Evolutionary conservation across 371 early-diverging fungal genomes (phyloP), one percentile per base, ranked within the genome.

Genomic region (Mucor indicus): DNA sequence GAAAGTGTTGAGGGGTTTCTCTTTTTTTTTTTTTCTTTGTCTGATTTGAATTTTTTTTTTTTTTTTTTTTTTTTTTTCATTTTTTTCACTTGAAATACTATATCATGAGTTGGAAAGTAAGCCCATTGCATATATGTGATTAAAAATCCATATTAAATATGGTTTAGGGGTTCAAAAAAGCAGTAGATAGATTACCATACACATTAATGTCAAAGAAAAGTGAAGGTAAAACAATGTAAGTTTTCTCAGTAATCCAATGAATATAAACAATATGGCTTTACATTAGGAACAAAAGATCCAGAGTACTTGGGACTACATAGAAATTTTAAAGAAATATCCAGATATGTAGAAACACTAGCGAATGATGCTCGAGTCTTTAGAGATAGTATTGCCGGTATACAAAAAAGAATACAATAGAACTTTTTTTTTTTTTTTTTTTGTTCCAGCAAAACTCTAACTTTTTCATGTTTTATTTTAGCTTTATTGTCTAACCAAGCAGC

Each of bases 301-400:
- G 89, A 88, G 42, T 91, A 77, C 61, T 53, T 61, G 19, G 76
- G 69, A 15, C 57, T 87, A 42, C 80, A 84, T 49, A 72, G 67
- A 25, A 60, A 72, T 25, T 85, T 91, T 52, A 79, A 76, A 44
- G 63, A 75, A 4, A 61, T 85, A 42, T 73, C 81, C 9, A 71
- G 71, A 38, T 46, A 64, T 15, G 79, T 85, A 9, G 65, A 70
- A 23, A 67, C 63, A 44, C 70, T 93, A 1, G 54, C 80, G 15
- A 75, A 72, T 15, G 90, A 90, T 45, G 84, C 90, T 11, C 64
- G 72, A 45, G 79, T 83, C 45, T 91, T 86, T 67, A 85, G 90
- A 45, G 90, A 93, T 64, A 75, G 80, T 38, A 62, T 93, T 30
- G 58, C 84, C 5, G 68, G 83, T 83, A 67, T 42, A 37, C 12